Base-by-base conservation (phyloP, 2,329 filamentous ascomycete species). In the Pezicula radicicola region DNA sequence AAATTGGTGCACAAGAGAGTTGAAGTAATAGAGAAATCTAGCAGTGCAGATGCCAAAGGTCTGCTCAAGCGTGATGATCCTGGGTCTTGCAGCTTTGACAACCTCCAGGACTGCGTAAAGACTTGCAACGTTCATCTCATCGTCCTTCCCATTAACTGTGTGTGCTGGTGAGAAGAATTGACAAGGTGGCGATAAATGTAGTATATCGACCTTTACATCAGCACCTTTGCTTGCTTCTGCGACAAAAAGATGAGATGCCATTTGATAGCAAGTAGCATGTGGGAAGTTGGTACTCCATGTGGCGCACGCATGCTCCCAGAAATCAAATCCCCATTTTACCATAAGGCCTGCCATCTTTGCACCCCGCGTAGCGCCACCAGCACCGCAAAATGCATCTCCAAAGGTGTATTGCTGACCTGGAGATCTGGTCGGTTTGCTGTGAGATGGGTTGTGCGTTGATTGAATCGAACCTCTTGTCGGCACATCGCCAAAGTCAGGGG, bases 111-210 rank as follows among this genome's bases (percentile, higher is more conserved):
- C 81, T 0, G 75, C 71, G 55, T 78, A 81, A 0, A 85, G 63
- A 0, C 76, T 76, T 1, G 83, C 82, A 0, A 81, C 83, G 58
- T 95, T 94, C 0, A 70, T 75, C 1, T 88, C 86, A 43, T 91
- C 85, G 19, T 84, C 76, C 6, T 72, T 72, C 0, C 80, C 78
- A 0, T 68, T 58, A 0, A 76, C 65, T 0, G 88, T 92, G 53
- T 95, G 85, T 0, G 85, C 87, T 0, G 83, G 81, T 0, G 88
- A 92, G 65, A 85, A 92, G 2, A 79, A 82, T 59, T 93, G 88
- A 51, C 91, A 95, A 0, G 90, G 89, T 0, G 88, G 89, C 0
- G 87, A 91, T 0, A 91, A 68, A 57, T 95, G 90, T 0, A 89
- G 70, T 2, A 93, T 72, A 58, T 94, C 89, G 0, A 86, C 79